A percentile compares a stretch with the other conserved stretches of the same genome.
These are phyloP conservation scores for Pichiaceae sp. DNA, from an alignment of 1,139 yeast genomes.

Conservation along the genomic window DNA sequence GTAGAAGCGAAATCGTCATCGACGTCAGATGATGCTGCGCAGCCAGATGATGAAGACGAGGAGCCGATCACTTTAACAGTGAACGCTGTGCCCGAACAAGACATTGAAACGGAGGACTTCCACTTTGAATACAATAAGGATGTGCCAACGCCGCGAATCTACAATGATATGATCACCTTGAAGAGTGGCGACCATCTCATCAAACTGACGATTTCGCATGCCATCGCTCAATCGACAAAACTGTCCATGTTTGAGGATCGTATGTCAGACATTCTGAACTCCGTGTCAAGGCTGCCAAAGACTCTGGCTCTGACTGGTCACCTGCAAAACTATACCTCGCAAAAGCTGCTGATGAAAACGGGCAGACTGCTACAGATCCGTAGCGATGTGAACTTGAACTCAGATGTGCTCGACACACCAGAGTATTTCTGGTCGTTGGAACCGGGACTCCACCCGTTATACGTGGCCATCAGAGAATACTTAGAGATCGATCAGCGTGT, in stretches of 20 bases:
- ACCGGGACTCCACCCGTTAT: slow-evolving; percentile 89
- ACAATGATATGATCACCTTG: slow-evolving; percentile 88
- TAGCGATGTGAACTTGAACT: slow-evolving; percentile 86
- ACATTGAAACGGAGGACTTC: slow-evolving; percentile 91
- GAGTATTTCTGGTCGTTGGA: slow-evolving; percentile 95
- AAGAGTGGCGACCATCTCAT: slow-evolving; percentile 89
- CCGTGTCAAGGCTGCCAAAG: slow-evolving; percentile 82
- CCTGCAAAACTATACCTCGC: slow-evolving; percentile 79
- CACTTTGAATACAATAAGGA: slow-evolving; percentile 84
- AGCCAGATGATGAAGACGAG: slow-evolving; percentile 1
- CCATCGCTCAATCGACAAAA: slow-evolving; percentile 94
- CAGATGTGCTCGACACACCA: slow-evolving; percentile 89
- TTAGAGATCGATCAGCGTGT: slow-evolving; percentile 92
- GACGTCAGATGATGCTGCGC: slow-evolving; percentile 20
- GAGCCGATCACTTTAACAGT: slow-evolving; percentile 39
- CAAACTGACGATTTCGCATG: slow-evolving; percentile 89
- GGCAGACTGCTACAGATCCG: slow-evolving; percentile 84
- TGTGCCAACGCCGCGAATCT: slow-evolving; percentile 79
- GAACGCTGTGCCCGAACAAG: slow-evolving; percentile 78
- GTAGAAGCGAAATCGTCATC: slow-evolving; percentile 13
- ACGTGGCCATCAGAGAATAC: slow-evolving; percentile 83
- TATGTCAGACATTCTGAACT: slow-evolving; percentile 75
- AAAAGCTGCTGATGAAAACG: slow-evolving; percentile 64
- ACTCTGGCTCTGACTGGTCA: slow-evolving; percentile 85
- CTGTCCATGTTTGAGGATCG: slow-evolving; percentile 84